Evolutionary conservation across 1,284 basidiomycete species (phyloP).

Genomic region (Naganishia cerealis): DNA sequence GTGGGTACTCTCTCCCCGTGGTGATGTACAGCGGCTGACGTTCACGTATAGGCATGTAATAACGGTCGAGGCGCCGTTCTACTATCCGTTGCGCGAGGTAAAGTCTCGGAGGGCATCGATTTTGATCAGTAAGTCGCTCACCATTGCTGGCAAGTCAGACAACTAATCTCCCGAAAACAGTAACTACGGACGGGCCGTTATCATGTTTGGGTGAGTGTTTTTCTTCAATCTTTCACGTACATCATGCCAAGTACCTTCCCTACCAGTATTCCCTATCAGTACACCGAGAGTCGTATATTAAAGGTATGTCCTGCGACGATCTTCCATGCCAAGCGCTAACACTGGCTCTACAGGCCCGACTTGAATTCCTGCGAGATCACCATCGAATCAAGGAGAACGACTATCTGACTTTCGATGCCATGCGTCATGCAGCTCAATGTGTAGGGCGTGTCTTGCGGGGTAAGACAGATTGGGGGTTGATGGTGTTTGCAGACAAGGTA

Average conservation of each 20-base stretch:
- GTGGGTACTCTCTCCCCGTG: constrained; percentile 56
- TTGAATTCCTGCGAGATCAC: constrained; percentile 97
- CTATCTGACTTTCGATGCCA: constrained; percentile 97
- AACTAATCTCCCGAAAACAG: constrained; percentile 32
- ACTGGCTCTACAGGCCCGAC: constrained; percentile 62
- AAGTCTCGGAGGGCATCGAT: constrained; percentile 99
- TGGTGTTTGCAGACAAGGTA: constrained; percentile 99
- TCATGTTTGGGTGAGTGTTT: constrained; percentile 89
- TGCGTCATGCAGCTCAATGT: constrained; percentile 98
- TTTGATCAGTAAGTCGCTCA: constrained; percentile 73
- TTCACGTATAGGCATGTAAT: constrained; percentile 76
- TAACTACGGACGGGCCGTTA: constrained; percentile 96
- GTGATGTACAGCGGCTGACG: neutral
- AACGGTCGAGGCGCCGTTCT: constrained; percentile 96
- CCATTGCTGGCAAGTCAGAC: neutral
- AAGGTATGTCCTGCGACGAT: constrained; percentile 57
- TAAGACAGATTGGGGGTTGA: constrained; percentile 98
- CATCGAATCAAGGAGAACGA: constrained; percentile 98
- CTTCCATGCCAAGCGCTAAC: neutral
- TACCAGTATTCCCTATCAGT: constrained; percentile 89
- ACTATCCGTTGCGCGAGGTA: constrained; percentile 94
- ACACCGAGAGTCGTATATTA: constrained; percentile 95
- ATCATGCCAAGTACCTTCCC: neutral
- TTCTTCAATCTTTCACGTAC: neutral
- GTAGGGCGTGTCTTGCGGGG: constrained; percentile 95